phyloP scores from a whole-genome alignment of 129 eudicot species.

The Heracleum sosnowskyi region DNA sequence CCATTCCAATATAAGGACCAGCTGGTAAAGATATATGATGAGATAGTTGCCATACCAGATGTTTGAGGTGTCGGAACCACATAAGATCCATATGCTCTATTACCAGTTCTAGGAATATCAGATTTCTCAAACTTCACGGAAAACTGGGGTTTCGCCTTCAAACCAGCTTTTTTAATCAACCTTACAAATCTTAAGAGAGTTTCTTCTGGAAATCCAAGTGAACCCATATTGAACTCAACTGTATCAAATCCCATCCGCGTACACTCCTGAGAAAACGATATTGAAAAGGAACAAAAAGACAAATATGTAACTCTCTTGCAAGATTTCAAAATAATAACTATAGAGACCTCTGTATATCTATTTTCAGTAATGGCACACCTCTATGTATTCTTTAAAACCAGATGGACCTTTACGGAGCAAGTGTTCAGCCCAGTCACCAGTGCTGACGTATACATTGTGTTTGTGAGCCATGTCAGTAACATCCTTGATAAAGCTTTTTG shows the following conservation, averaged over 20 bases:
- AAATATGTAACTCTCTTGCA: neutral
- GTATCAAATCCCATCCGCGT: conserved; percentile 87
- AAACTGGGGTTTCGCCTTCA: conserved; percentile 76
- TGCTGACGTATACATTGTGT: conserved; percentile 79
- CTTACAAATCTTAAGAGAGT: conserved; percentile 74
- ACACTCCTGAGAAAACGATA: conserved; percentile 50
- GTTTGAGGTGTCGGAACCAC: conserved; percentile 55
- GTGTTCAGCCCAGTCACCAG: conserved; percentile 94
- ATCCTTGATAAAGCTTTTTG: conserved; percentile 57
- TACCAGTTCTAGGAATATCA: conserved; percentile 42
- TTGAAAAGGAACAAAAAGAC: neutral
- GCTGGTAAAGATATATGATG: neutral
- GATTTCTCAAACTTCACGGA: conserved; percentile 68
- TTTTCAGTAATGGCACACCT: conserved; percentile 31
- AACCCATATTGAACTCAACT: conserved; percentile 59
- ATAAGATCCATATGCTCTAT: conserved; percentile 76
- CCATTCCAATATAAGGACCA: neutral
- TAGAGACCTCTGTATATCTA: neutral
- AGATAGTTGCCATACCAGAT: conserved; percentile 38
- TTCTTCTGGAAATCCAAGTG: conserved; percentile 86
- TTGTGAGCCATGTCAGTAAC: conserved; percentile 77
- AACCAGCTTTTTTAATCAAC: conserved; percentile 68
- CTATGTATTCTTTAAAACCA: conserved; percentile 64
- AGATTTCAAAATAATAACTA: too few species aligned
- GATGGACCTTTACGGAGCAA: conserved; percentile 64